These are phyloP conservation scores for Phaeotremella skinneri DNA, from an alignment of 768 basidiomycete species.

Conservation along the genomic window DNA sequence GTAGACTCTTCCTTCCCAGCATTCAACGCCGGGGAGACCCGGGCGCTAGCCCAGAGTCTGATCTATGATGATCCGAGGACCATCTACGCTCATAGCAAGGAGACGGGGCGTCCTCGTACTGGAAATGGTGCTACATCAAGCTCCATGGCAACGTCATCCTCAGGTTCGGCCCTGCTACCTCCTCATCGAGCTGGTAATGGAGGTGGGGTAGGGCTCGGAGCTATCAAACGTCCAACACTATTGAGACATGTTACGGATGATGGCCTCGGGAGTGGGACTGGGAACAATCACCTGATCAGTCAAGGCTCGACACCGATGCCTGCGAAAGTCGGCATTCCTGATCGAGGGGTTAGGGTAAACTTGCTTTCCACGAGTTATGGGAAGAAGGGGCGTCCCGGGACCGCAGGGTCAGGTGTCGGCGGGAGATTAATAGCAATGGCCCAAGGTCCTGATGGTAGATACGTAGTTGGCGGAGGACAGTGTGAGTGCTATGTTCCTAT, in stretches of 20 bases:
- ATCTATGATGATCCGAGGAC: slow-evolving; percentile 40
- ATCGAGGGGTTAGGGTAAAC: slow-evolving; percentile 29
- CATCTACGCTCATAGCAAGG: slow-evolving; percentile 6
- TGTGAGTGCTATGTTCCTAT: slow-evolving; percentile 24
- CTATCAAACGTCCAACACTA: slow-evolving; percentile 18
- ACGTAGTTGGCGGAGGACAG: slow-evolving; percentile 44
- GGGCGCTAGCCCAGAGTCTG: slow-evolving; percentile 13
- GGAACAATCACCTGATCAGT: background rate
- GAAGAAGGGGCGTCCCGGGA: background rate
- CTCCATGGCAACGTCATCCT: background rate
- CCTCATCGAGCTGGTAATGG: background rate
- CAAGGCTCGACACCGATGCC: slow-evolving; percentile 13
- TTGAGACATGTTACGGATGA: slow-evolving; percentile 29
- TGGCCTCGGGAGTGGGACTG: slow-evolving; percentile 13
- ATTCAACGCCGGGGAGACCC: slow-evolving; percentile 1
- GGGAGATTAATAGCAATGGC: slow-evolving; percentile 39
- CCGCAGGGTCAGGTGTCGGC: slow-evolving; percentile 11
- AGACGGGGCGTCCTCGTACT: too few species aligned
- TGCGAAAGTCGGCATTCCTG: slow-evolving; percentile 2
- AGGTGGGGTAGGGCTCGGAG: background rate
- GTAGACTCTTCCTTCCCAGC: slow-evolving; percentile 14
- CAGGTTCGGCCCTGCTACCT: background rate
- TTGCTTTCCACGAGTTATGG: slow-evolving; percentile 10
- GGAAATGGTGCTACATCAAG: background rate
- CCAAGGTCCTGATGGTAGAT: slow-evolving; percentile 39